A percentile compares a stretch with the other conserved stretches of the same genome.
These are phyloP conservation scores for Phoenix roebelenii DNA, from an alignment of 176 grass and related monocot genomes.

Conservation along the genomic window DNA sequence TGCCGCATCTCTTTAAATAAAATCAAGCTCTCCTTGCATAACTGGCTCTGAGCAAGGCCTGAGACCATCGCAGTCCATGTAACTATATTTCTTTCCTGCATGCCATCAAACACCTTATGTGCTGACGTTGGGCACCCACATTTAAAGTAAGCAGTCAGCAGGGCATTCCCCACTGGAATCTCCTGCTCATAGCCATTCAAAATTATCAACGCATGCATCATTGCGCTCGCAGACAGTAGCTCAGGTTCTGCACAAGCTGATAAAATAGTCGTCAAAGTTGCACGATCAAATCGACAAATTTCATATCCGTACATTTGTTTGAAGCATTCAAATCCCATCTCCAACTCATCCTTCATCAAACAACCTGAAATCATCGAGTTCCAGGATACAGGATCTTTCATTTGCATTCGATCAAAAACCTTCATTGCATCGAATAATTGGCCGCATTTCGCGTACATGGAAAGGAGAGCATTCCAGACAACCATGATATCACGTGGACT, in stretches of 20 bases:
- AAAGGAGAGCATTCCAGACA: slow-evolving; percentile 64
- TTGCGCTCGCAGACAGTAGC: slow-evolving; percentile 18
- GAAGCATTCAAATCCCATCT: slow-evolving; percentile 33
- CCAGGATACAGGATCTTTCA: slow-evolving; percentile 72
- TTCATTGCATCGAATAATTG: slow-evolving; percentile 26
- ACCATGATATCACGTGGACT: slow-evolving; percentile 21
- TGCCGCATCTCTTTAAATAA: slow-evolving; percentile 49
- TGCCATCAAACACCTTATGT: slow-evolving; percentile 34
- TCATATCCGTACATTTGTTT: slow-evolving; percentile 35
- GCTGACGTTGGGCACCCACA: slow-evolving; percentile 28
- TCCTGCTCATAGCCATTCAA: slow-evolving; percentile 26
- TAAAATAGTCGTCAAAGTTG: slow-evolving; percentile 58
- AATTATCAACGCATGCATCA: slow-evolving; percentile 41
- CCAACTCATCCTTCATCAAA: slow-evolving; percentile 7
- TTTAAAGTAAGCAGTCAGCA: slow-evolving; percentile 56
- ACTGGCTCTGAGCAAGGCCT: slow-evolving; percentile 42
- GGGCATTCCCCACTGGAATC: slow-evolving; percentile 50
- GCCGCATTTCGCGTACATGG: slow-evolving; percentile 57
- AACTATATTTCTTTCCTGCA: slow-evolving; percentile 53
- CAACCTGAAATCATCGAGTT: slow-evolving; percentile 58
- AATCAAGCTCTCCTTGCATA: slow-evolving; percentile 39
- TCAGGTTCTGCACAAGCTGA: slow-evolving; percentile 33
- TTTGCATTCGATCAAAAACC: slow-evolving; percentile 70
- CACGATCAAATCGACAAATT: slow-evolving; percentile 26
- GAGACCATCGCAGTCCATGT: slow-evolving; percentile 85